Conservation (phyloP, 2,329 filamentous ascomycete species). For the Fusarium sterilihyphosum region DNA sequence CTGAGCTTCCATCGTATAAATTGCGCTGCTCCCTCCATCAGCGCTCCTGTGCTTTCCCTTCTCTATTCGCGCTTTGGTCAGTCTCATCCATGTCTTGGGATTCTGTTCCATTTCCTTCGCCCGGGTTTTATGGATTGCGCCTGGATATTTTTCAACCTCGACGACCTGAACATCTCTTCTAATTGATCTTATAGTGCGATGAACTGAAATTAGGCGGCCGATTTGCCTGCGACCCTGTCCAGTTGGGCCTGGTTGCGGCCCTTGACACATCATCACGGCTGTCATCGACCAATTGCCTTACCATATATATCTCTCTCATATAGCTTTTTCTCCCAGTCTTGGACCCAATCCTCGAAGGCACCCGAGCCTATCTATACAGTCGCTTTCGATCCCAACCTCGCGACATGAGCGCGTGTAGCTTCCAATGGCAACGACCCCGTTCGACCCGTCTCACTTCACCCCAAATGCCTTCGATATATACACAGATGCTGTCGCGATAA, state of each 20-base stretch:
- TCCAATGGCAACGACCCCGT: constrained; percentile 64
- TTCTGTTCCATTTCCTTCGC: constrained; percentile 2
- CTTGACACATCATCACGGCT: constrained; percentile 38
- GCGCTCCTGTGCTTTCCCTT: constrained; percentile 1
- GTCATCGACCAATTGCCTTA: constrained; percentile 19
- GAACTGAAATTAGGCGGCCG: constrained; percentile 48
- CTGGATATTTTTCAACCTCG: constrained; percentile 2
- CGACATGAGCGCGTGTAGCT: constrained; percentile 44
- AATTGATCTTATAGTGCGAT: constrained; percentile 44
- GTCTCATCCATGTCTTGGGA: constrained; percentile 24
- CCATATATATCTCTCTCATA: background rate
- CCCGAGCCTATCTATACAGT: constrained; percentile 10
- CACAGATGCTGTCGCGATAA: constrained; percentile 55
- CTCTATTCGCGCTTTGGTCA: constrained; percentile 34
- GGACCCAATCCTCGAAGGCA: background rate
- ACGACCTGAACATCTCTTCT: constrained; percentile 14
- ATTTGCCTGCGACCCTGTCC: constrained; percentile 47
- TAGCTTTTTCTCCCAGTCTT: background rate
- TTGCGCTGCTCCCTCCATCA: constrained; percentile 6
- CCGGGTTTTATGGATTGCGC: constrained; percentile 23
- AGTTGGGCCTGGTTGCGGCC: constrained; percentile 47
- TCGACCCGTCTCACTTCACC: constrained; percentile 56
- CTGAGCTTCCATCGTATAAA: constrained; percentile 33
- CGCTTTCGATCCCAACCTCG: constrained; percentile 21
- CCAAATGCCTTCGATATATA: constrained; percentile 66